phyloP scores from a whole-genome alignment of 2,329 filamentous ascomycete genomes.

The Lachnellula subtilissima region DNA sequence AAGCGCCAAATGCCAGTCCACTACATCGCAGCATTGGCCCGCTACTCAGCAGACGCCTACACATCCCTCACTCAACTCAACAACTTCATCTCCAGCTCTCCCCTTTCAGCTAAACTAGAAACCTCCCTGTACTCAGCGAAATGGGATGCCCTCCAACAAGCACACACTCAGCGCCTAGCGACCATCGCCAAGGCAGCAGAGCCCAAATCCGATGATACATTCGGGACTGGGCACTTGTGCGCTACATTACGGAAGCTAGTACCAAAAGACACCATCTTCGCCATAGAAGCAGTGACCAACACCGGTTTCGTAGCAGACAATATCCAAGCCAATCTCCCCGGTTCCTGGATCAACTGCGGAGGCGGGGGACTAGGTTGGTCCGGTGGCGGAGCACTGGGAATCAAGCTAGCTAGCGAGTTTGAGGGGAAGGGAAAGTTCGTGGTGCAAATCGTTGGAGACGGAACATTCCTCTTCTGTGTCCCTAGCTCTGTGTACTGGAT shows the following conservation, averaged over 20 bases:
- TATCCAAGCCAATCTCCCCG: constrained; percentile 61
- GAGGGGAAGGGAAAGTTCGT: constrained; percentile 54
- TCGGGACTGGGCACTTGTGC: constrained; percentile 46
- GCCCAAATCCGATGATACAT: constrained; percentile 55
- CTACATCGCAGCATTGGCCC: constrained; percentile 61
- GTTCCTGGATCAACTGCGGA: constrained; percentile 76
- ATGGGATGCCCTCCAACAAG: constrained; percentile 50
- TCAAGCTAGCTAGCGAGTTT: constrained; percentile 61
- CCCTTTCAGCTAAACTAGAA: constrained; percentile 38
- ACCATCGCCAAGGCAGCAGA: constrained; percentile 52
- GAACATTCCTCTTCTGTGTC: constrained; percentile 61
- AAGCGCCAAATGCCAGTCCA: constrained; percentile 67
- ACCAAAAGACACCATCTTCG: constrained; percentile 66
- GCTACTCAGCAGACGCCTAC: constrained; percentile 62
- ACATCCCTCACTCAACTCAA: constrained; percentile 66
- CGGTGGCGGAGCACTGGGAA: constrained; percentile 68
- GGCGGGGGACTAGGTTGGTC: constrained; percentile 79
- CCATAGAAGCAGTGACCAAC: constrained; percentile 74
- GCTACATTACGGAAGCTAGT: constrained; percentile 46
- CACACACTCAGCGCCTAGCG: constrained; percentile 55
- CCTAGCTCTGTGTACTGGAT: constrained; percentile 67
- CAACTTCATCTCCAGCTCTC: constrained; percentile 49
- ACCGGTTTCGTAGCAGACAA: constrained; percentile 65
- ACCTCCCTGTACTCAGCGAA: constrained; percentile 36
- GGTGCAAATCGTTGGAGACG: constrained; percentile 62